Base-by-base conservation (phyloP, 1,284 basidiomycete genomes). In the Cutaneotrichosporon daszewskae region DNA sequence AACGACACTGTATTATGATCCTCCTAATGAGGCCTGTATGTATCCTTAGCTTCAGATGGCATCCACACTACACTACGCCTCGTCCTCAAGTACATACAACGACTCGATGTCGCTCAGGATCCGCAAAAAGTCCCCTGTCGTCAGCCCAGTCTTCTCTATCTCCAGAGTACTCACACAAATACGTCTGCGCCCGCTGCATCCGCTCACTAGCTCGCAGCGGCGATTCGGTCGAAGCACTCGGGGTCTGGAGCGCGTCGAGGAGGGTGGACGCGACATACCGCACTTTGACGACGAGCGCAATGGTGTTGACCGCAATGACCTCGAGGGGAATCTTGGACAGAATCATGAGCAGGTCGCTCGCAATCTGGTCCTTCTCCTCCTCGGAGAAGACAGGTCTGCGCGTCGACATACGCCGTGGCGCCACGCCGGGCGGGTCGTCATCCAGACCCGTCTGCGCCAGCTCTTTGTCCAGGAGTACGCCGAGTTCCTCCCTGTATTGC, bases 251-350 rank as follows among this genome's bases (percentile, higher is more conserved):
- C n/a, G 84, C 81, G 63, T 91, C 87, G 47, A 91, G 75, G 37
- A 91, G 72, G 3, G 85, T 88, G 18, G 85, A 88, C 12, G 87
- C 87, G 17, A 90, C 85, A 62, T 88, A 89, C 43, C 87, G 81
- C 47, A 90, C 85, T 76, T 90, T 90, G 65, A 85, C 82, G 13
- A 90, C 85, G 4, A 74, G 55, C 4, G 70, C 55, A 4, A 84
- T 81, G 10, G 85, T 85, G 63, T 90, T 91, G 35, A 87, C 87
- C 9, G 87, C 87, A 57, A 90, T 88, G 19, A 84, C 86, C 66
- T 88, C 86, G 47, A 90, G 88, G 7, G 87, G 87, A 56, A 90
- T 89, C 82, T 81, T 85, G 58, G 87, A 85, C 49, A 89, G 75
- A 47, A 89, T 84, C 51, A 82, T 83, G 48, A 90, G 75, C 48